Percentiles rank a stretch among this genome's conserved stretches.
Conservation (phyloP, 2,329 filamentous ascomycete genomes). For the Talaromyces albobiverticillius region DNA sequence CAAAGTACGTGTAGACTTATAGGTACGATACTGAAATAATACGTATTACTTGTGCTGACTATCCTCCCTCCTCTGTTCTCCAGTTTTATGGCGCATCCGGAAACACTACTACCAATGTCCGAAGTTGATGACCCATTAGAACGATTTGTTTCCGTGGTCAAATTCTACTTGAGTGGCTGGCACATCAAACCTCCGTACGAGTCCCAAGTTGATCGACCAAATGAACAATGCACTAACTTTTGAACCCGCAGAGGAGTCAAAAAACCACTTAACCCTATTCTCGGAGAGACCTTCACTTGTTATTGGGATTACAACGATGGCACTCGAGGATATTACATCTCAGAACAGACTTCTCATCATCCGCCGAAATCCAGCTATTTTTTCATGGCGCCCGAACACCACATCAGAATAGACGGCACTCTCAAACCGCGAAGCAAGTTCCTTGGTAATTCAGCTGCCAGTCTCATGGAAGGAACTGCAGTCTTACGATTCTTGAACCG, state of each 20-base stretch:
- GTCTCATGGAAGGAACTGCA: slow-evolving; percentile 96
- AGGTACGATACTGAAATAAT: not conserved
- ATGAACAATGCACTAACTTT: not conserved
- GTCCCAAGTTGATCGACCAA: not conserved
- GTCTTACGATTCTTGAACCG: slow-evolving; percentile 79
- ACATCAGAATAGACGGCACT: slow-evolving; percentile 93
- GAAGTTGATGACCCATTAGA: slow-evolving; percentile 82
- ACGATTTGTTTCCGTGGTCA: slow-evolving; percentile 91
- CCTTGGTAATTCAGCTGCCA: slow-evolving; percentile 93
- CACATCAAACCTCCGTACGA: slow-evolving; percentile 94
- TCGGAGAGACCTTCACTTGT: slow-evolving; percentile 91
- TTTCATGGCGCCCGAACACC: slow-evolving; percentile 90
- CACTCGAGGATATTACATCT: slow-evolving; percentile 89
- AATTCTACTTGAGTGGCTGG: slow-evolving; percentile 98
- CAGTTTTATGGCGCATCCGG: slow-evolving; percentile 99
- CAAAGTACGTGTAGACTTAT: slow-evolving; percentile 66
- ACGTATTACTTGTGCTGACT: slow-evolving; percentile 19
- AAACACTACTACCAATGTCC: slow-evolving; percentile 86
- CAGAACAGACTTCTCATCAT: slow-evolving; percentile 97
- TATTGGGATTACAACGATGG: slow-evolving; percentile 90
- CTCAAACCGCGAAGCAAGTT: slow-evolving; percentile 94
- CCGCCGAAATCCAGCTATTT: slow-evolving; percentile 99
- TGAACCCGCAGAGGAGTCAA: slow-evolving; percentile 80
- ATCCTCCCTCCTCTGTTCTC: slow-evolving; percentile 12
- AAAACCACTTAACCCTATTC: slow-evolving; percentile 93